These are phyloP conservation scores for Quillaja saponaria DNA, from an alignment of 306 rosid genomes.

Conservation along the genomic window DNA sequence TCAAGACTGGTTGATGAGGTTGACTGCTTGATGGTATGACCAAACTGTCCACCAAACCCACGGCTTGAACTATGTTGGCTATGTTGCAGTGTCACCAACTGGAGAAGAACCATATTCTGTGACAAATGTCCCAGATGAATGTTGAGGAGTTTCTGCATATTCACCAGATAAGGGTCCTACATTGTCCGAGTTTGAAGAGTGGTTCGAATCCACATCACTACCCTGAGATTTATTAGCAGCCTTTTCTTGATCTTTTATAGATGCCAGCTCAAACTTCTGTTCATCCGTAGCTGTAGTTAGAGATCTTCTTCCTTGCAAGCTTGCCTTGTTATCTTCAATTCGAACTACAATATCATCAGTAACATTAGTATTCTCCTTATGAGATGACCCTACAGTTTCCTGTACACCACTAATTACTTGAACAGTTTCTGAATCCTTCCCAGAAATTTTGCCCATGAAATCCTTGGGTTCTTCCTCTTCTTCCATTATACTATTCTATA, in stretches of 20 bases:
- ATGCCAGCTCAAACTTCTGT: slow-evolving; percentile 66
- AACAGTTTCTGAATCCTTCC: slow-evolving; percentile 35
- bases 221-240: slow-evolving; percentile 29
- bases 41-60: slow-evolving; percentile 47
- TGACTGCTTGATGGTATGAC: slow-evolving; percentile 45
- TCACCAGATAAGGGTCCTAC: slow-evolving; percentile 44
- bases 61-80: slow-evolving; percentile 45
- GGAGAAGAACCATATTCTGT: slow-evolving; percentile 49
- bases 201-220: slow-evolving; percentile 41
- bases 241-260: slow-evolving; percentile 68
- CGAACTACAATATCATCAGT: slow-evolving; percentile 33
- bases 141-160: slow-evolving; percentile 48
- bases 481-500: slow-evolving; percentile 49
- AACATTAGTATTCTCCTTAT: slow-evolving; percentile 29
- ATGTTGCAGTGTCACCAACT: slow-evolving; percentile 44
- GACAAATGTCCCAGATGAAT: slow-evolving; percentile 37
- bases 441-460: slow-evolving; percentile 33
- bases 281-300: slow-evolving; percentile 38
- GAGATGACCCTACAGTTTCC: slow-evolving; percentile 33
- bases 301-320: slow-evolving; percentile 38
- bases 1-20: slow-evolving; percentile 50
- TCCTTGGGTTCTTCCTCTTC: slow-evolving; percentile 71
- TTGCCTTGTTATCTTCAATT: slow-evolving; percentile 28
- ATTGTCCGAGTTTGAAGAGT: slow-evolving; percentile 48
- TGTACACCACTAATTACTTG: slow-evolving; percentile 41